These are phyloP conservation scores for Puccinia triticina DNA, from an alignment of 1,284 basidiomycete genomes.

Conservation along the genomic window DNA sequence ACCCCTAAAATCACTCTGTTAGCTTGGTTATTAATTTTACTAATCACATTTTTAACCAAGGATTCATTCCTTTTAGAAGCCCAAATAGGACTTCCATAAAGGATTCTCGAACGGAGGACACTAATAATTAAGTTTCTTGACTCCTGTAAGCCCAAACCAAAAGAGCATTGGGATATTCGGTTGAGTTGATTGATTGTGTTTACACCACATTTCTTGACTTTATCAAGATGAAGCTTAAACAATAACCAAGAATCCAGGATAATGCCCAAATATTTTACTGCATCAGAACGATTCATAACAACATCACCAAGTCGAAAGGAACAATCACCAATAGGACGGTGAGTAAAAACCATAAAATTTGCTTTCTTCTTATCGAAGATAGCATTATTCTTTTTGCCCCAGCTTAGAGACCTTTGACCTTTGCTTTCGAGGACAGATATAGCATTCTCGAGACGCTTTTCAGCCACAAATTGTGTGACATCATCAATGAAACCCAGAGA, in stretches of 20 bases:
- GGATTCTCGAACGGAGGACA: no score
- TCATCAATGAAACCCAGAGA: background rate
- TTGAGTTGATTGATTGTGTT: background rate
- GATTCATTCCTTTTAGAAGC: no score
- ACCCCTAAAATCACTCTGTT: background rate
- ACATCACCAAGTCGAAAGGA: background rate
- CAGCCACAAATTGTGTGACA: background rate
- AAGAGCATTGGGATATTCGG: background rate
- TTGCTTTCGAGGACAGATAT: background rate
- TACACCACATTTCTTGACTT: no score
- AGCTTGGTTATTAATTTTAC: background rate
- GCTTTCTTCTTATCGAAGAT: constrained; percentile 8
- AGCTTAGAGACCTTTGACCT: background rate
- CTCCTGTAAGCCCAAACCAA: background rate
- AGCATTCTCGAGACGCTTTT: background rate
- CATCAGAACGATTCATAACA: background rate
- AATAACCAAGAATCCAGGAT: no score
- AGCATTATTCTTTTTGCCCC: background rate
- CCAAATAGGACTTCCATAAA: no score
- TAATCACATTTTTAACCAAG: no score
- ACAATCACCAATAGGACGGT: background rate
- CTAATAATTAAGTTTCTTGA: background rate
- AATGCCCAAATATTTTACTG: no score
- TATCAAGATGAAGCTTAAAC: no score
- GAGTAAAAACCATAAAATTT: no score